These are phyloP conservation scores for Hondaea fermentalgiana DNA, from an alignment of 108 stramenopile genomes.

Conservation along the genomic window DNA sequence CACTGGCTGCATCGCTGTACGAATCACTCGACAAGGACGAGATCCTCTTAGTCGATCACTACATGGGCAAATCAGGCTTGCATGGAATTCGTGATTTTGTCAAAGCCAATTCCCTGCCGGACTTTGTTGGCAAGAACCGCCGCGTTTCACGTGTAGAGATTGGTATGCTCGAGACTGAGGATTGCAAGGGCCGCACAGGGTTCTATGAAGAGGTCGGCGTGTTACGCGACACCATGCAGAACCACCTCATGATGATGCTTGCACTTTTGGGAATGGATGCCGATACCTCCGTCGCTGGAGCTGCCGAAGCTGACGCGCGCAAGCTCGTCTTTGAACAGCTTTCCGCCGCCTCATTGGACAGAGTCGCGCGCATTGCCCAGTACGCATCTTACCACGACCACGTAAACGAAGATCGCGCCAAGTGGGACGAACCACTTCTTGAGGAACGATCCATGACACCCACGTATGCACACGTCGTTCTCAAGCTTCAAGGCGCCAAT, in stretches of 20 bases:
- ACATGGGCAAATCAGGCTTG: background rate
- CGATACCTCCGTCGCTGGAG: background rate
- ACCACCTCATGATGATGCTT: slow-evolving; percentile 12
- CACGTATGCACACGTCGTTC: background rate
- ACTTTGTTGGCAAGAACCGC: background rate
- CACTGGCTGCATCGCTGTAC: background rate
- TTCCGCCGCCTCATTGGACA: background rate
- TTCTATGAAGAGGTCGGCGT: slow-evolving; percentile 13
- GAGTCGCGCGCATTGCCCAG: background rate
- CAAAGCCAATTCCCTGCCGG: background rate
- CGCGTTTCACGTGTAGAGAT: background rate
- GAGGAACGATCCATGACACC: background rate
- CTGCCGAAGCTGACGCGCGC: background rate
- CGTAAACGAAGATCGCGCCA: background rate
- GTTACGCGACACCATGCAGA: background rate
- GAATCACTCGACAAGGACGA: background rate
- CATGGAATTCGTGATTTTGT: background rate
- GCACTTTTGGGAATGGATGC: background rate
- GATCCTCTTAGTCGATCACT: slow-evolving; percentile 1
- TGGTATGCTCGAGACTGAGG: slow-evolving; percentile 11
- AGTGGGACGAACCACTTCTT: background rate
- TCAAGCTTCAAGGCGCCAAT: background rate
- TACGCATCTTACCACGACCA: background rate
- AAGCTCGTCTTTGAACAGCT: background rate
- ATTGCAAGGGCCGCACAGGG: slow-evolving; percentile 14